These are phyloP conservation scores for Aspergillus sp. DNA, from an alignment of 2,329 filamentous ascomycete species.

Conservation along the genomic window DNA sequence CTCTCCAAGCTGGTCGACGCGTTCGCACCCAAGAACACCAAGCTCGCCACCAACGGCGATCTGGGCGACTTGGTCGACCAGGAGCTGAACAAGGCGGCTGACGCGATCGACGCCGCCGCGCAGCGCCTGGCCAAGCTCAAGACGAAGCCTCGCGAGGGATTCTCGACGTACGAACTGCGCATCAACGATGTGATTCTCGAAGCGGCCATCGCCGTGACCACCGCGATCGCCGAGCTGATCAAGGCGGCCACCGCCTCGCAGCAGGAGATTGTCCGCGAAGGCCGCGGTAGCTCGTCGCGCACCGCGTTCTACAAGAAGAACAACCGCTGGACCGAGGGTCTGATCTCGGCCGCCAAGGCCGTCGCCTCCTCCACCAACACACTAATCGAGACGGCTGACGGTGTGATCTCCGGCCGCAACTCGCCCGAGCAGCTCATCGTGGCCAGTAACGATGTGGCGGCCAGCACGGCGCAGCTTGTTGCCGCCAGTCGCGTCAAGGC, in stretches of 20 bases:
- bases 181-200: slow-evolving; percentile 95
- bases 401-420: slow-evolving; percentile 87
- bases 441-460: slow-evolving; percentile 93
- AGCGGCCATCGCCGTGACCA: slow-evolving; percentile 88
- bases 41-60: slow-evolving; percentile 76
- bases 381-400: slow-evolving; percentile 96
- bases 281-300: slow-evolving; percentile 78
- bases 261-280: slow-evolving; percentile 93
- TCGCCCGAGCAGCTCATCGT: slow-evolving; percentile 97
- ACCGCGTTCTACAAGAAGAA: slow-evolving; percentile 99
- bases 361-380: slow-evolving; percentile 92
- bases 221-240: slow-evolving; percentile 90
- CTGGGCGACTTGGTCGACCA: slow-evolving; percentile 89
- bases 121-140: slow-evolving; percentile 85
- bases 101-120: slow-evolving; percentile 89
- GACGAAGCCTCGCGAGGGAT: slow-evolving; percentile 94
- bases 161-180: slow-evolving; percentile 92
- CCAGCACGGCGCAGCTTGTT: slow-evolving; percentile 93
- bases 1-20: slow-evolving; percentile 90
- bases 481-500: slow-evolving; percentile 96
- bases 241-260: slow-evolving; percentile 91
- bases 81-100: slow-evolving; percentile 88
- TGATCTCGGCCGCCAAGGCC: slow-evolving; percentile 95
- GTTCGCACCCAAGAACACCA: slow-evolving; percentile 83
- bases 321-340: slow-evolving; percentile 97